Percentiles rank a stretch among this genome's conserved stretches.
Conservation (phyloP, 2,329 filamentous ascomycete species). For the Alternaria dauci region DNA sequence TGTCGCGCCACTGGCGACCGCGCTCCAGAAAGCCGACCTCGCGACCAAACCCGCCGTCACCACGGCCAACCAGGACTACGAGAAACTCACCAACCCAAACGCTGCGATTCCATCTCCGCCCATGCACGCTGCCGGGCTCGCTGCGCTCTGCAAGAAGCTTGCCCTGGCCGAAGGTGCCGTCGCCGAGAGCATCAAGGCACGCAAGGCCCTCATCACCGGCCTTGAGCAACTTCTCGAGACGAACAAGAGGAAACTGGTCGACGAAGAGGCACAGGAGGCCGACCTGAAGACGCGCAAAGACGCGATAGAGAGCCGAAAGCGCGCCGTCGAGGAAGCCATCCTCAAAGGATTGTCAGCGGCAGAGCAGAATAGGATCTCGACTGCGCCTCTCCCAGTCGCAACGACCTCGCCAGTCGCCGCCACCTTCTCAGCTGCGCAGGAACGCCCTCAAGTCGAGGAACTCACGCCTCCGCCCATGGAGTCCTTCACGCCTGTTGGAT, state of each 20-base stretch:
- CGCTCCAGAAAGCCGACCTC: conserved; percentile 75
- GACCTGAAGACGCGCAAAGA: conserved; percentile 72
- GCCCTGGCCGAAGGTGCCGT: conserved; percentile 89
- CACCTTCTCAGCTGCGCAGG: conserved; percentile 53
- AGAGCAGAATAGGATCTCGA: conserved; percentile 59
- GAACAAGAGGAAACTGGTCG: conserved; percentile 73
- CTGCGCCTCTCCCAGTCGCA: conserved; percentile 42
- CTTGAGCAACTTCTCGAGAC: conserved; percentile 82
- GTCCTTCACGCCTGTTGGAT: conserved; percentile 61
- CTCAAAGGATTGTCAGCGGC: conserved; percentile 80
- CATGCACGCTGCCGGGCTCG: conserved; percentile 89
- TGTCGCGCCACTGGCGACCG: conserved; percentile 77
- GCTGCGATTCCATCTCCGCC: conserved; percentile 78
- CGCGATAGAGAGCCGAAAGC: conserved; percentile 82
- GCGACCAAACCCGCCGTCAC: conserved; percentile 72
- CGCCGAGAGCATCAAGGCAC: conserved; percentile 86
- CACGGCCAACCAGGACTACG: conserved; percentile 81
- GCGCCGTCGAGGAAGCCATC: conserved; percentile 88
- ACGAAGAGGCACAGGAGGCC: conserved; percentile 72
- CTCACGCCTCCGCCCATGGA: conserved; percentile 81
- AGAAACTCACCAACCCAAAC: conserved; percentile 78
- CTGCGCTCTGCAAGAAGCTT: conserved; percentile 86
- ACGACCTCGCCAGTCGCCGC: conserved; percentile 25
- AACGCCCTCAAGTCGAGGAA: conserved; percentile 82
- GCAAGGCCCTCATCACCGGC: conserved; percentile 77